Evolutionary conservation across 2,329 filamentous ascomycete species (phyloP).

Genomic region (Arthroderma uncinatum): DNA sequence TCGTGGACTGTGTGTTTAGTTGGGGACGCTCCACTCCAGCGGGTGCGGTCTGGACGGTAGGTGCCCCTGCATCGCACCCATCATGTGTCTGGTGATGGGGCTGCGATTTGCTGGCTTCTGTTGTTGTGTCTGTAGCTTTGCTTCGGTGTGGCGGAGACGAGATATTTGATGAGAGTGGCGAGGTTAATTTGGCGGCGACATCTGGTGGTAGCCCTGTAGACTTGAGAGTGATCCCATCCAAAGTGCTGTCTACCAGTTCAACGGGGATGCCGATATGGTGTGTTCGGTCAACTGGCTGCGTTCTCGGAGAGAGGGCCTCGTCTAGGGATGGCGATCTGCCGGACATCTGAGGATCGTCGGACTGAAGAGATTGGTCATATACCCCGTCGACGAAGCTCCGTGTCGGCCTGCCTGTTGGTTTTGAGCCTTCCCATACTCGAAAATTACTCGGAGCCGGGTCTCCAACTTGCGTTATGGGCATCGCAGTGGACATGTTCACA

Average conservation of each 20-base stretch:
- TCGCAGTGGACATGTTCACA: neutral
- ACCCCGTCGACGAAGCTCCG: constrained; percentile 30
- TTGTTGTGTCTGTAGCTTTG: constrained; percentile 6
- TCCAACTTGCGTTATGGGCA: neutral
- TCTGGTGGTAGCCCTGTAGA: constrained; percentile 35
- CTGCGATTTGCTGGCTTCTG: constrained; percentile 14
- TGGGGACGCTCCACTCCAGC: neutral
- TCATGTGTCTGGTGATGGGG: neutral
- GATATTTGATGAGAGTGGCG: constrained; percentile 20
- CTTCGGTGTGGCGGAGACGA: constrained; percentile 15
- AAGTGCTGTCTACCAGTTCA: constrained; percentile 35
- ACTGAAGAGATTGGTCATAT: constrained; percentile 8
- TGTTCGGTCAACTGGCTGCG: constrained; percentile 25
- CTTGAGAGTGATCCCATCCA: constrained; percentile 40
- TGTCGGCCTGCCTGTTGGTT: constrained; percentile 30
- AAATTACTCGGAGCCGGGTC: neutral
- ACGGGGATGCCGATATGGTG: constrained; percentile 30
- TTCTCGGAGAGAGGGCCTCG: constrained; percentile 30
- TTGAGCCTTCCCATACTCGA: constrained; percentile 37
- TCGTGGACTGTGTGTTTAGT: constrained; percentile 6
- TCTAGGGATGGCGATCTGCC: constrained; percentile 28
- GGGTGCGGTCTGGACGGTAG: neutral
- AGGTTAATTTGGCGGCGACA: constrained; percentile 35
- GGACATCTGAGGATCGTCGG: constrained; percentile 24
- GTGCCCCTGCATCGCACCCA: neutral